Conservation (phyloP, 495 filamentous ascomycete genomes). For the Lindgomyces ingoldianus region DNA sequence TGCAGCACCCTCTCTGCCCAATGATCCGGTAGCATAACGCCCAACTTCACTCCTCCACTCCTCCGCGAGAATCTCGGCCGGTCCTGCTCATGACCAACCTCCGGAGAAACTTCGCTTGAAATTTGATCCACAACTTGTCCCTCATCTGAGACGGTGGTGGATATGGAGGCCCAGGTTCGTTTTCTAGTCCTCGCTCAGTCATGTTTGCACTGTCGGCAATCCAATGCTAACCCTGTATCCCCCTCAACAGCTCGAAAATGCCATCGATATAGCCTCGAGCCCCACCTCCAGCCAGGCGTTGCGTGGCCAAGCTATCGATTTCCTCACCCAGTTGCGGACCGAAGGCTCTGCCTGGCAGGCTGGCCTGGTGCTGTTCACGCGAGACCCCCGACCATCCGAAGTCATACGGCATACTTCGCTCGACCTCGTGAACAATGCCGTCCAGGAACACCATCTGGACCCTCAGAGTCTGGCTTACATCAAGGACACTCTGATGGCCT, state of each 20-base stretch:
- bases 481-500: constrained; percentile 74
- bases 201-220: neutral
- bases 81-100: constrained; percentile 6
- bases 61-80: constrained; percentile 22
- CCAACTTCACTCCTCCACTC: constrained; percentile 5
- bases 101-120: neutral
- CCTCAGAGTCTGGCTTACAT: constrained; percentile 66
- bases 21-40: constrained; percentile 37
- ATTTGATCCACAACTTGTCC: neutral
- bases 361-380: constrained; percentile 80
- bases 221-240: constrained; percentile 1
- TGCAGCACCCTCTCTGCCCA: constrained; percentile 24
- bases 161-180: constrained; percentile 37
- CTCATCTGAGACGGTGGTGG: constrained; percentile 31
- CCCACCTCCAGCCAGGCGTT: constrained; percentile 70
- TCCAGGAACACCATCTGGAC: constrained; percentile 72
- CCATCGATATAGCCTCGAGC: constrained; percentile 87
- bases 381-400: constrained; percentile 75
- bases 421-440: constrained; percentile 88
- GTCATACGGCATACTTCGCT: constrained; percentile 84
- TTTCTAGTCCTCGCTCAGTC: neutral
- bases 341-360: constrained; percentile 82
- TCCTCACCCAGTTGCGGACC: constrained; percentile 75
- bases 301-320: constrained; percentile 84
- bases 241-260: constrained; percentile 72